These are phyloP conservation scores for Cladosporium austrohemisphaericum DNA, from an alignment of 2,329 filamentous ascomycete species.

Conservation along the genomic window DNA sequence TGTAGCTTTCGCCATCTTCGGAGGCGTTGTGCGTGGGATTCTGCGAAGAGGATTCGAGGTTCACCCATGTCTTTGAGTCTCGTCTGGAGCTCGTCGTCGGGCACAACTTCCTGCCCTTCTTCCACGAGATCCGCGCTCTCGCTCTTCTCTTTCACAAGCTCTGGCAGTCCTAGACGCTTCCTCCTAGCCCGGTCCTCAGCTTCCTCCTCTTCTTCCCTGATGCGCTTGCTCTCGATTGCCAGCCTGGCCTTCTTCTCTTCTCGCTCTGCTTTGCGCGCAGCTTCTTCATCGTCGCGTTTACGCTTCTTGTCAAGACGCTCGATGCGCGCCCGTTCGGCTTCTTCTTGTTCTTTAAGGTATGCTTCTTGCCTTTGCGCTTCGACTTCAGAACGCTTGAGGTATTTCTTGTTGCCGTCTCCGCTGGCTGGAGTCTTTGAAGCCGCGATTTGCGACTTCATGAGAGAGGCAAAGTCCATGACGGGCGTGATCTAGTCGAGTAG, in stretches of 20 bases:
- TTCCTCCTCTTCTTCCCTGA: slow-evolving; percentile 68
- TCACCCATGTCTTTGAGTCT: slow-evolving; percentile 70
- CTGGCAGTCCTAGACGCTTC: slow-evolving; percentile 75
- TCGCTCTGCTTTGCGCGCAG: slow-evolving; percentile 62
- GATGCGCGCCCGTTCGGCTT: slow-evolving; percentile 66
- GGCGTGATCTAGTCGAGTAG: not conserved
- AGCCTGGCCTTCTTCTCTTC: slow-evolving; percentile 79
- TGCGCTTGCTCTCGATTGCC: slow-evolving; percentile 71
- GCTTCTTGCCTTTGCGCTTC: slow-evolving; percentile 77
- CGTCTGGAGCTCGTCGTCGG: slow-evolving; percentile 64
- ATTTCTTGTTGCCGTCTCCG: slow-evolving; percentile 62
- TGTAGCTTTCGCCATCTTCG: slow-evolving; percentile 66
- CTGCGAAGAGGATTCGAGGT: slow-evolving; percentile 75
- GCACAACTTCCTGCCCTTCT: slow-evolving; percentile 56
- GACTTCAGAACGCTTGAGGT: slow-evolving; percentile 76
- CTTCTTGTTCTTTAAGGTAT: slow-evolving; percentile 78
- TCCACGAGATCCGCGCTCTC: slow-evolving; percentile 35
- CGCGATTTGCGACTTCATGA: slow-evolving; percentile 90
- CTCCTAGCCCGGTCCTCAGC: slow-evolving; percentile 69
- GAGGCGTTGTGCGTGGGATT: slow-evolving; percentile 66
- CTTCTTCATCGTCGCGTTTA: slow-evolving; percentile 82
- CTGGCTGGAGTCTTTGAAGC: slow-evolving; percentile 42
- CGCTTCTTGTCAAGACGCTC: slow-evolving; percentile 73
- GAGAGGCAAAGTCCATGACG: slow-evolving; percentile 87
- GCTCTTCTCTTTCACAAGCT: slow-evolving; percentile 54